Conservation (phyloP, 768 basidiomycete genomes). For the Lactifluus hygrophoroides region DNA sequence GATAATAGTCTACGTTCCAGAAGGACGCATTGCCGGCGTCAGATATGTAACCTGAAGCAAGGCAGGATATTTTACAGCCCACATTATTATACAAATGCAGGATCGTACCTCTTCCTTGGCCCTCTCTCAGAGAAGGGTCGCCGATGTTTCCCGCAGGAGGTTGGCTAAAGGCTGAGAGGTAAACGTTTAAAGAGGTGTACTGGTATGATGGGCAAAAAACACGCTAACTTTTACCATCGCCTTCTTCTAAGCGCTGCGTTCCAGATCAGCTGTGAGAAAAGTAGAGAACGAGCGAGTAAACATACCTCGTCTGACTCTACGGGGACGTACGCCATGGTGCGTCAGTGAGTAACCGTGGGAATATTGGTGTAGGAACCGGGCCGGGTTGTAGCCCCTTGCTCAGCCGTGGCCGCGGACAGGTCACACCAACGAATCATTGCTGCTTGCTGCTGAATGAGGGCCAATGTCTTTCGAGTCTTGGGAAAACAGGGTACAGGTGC, state of each 20-base stretch:
- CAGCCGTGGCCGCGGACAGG: no score
- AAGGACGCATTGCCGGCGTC: slow-evolving; percentile 43
- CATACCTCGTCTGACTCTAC: slow-evolving; percentile 65
- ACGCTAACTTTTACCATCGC: slow-evolving; percentile 4
- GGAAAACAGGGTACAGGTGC: slow-evolving; percentile 23
- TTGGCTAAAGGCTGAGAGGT: slow-evolving; percentile 1
- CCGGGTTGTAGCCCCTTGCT: neutral
- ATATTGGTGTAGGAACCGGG: neutral
- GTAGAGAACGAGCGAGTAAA: neutral
- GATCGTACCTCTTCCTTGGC: slow-evolving; percentile 10
- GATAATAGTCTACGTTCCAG: slow-evolving; percentile 81
- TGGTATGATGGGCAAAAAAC: no score
- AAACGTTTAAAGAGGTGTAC: neutral
- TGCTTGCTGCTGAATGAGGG: neutral
- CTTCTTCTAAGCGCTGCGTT: slow-evolving; percentile 46
- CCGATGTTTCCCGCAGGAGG: slow-evolving; percentile 5
- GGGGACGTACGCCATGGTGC: slow-evolving; percentile 58
- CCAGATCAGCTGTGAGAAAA: neutral
- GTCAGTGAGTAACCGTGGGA: neutral
- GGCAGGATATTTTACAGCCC: neutral
- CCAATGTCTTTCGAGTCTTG: slow-evolving; percentile 9
- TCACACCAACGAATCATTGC: neutral
- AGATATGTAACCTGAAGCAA: slow-evolving; percentile 49
- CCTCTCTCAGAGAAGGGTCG: neutral
- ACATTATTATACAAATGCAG: neutral